phyloP scores from a whole-genome alignment of 2,329 filamentous ascomycete species.

The Neurospora crassa region DNA sequence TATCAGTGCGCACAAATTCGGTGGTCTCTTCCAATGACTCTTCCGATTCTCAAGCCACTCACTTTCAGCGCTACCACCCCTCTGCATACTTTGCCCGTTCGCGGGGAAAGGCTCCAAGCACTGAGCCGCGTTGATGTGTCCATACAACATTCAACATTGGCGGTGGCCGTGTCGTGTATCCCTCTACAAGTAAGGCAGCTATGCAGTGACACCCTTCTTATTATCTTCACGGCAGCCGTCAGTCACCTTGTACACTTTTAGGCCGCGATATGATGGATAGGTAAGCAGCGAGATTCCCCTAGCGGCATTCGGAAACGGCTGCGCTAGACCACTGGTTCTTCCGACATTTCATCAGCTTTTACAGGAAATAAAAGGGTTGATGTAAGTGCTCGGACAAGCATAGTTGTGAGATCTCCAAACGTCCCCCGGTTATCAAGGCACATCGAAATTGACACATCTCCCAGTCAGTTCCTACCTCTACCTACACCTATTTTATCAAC shows the following conservation, averaged over 20 bases:
- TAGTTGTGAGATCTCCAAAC: neutral
- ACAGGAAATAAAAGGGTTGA: neutral
- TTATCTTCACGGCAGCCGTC: neutral
- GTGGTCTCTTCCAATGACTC: neutral
- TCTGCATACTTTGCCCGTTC: neutral
- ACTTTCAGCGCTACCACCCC: neutral
- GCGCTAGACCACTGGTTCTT: neutral
- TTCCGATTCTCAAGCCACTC: neutral
- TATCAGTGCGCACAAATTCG: neutral
- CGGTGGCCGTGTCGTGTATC: neutral
- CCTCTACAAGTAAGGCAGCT: neutral
- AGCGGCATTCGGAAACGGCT: neutral
- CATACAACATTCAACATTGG: neutral
- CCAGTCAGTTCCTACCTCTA: neutral
- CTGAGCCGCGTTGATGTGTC: neutral
- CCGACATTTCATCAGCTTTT: neutral
- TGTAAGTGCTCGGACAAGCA: neutral
- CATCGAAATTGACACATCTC: neutral
- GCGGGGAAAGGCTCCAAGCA: neutral
- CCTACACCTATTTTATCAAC: neutral
- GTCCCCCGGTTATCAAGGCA: neutral
- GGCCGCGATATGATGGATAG: neutral
- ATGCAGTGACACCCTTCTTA: neutral
- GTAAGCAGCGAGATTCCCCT: neutral
- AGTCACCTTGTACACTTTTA: neutral